Evolutionary conservation across 2,329 filamentous ascomycete species (phyloP).

Genomic region (Tothia fuscella): DNA sequence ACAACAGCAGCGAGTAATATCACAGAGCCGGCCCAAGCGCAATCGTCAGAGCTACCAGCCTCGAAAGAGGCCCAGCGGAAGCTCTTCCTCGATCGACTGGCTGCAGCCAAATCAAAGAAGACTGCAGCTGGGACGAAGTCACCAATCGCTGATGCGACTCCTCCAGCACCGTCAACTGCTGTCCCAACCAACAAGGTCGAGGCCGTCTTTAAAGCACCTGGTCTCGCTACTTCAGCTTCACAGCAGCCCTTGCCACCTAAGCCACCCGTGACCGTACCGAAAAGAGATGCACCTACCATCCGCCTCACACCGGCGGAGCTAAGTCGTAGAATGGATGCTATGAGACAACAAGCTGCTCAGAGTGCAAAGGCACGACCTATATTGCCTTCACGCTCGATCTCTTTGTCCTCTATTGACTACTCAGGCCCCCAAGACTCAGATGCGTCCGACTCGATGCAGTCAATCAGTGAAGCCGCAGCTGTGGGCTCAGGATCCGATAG

Average conservation of each 20-base stretch:
- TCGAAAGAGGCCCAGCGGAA: too few relatives aligned
- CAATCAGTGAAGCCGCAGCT: background rate
- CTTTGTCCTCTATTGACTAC: slow-evolving; percentile 6
- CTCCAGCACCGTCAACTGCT: background rate
- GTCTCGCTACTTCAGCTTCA: background rate
- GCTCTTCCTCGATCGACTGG: too few relatives aligned
- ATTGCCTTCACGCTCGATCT: slow-evolving; percentile 4
- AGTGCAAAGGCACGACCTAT: background rate
- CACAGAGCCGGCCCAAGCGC: too few relatives aligned
- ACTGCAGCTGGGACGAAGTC: background rate
- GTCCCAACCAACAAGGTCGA: background rate
- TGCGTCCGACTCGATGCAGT: background rate
- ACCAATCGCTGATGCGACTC: background rate
- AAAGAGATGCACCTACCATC: background rate
- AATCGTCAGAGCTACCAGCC: too few relatives aligned
- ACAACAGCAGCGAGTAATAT: too few relatives aligned
- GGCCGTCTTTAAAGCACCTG: too few relatives aligned
- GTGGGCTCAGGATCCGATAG: background rate
- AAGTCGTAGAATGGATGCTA: slow-evolving; percentile 1
- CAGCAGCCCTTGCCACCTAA: background rate
- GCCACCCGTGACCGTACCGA: background rate
- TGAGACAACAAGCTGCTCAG: background rate
- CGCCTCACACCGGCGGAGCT: background rate
- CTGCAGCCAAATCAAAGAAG: slow-evolving; percentile 2
- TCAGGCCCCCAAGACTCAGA: background rate